Percentiles rank a stretch among this genome's conserved stretches.
phyloP scores from a whole-genome alignment of 2,329 filamentous ascomycete species.

The Chaetomium sp. region DNA sequence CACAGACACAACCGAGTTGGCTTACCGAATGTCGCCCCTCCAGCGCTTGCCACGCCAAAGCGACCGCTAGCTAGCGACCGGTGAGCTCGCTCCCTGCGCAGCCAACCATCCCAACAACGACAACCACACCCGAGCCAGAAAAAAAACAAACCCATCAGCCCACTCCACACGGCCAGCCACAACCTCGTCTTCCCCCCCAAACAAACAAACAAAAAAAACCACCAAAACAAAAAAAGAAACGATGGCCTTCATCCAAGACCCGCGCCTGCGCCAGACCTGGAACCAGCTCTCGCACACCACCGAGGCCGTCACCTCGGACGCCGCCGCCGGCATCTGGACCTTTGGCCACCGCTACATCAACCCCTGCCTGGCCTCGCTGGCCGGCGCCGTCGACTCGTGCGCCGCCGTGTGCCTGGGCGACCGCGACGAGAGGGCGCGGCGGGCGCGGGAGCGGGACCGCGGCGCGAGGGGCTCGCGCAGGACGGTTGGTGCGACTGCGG shows the following conservation, averaged over 20 bases:
- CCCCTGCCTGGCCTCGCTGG: slow-evolving; percentile 74
- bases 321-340: slow-evolving; percentile 87
- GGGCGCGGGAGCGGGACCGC: slow-evolving; percentile 64
- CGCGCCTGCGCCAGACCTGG: slow-evolving; percentile 88
- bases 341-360: slow-evolving; percentile 84
- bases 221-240: neutral
- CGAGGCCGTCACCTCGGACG: slow-evolving; percentile 85
- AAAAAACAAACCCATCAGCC: neutral
- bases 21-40: neutral
- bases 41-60: neutral
- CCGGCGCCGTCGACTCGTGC: slow-evolving; percentile 70
- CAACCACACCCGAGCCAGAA: neutral
- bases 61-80: neutral
- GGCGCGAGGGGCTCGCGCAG: slow-evolving; percentile 56
- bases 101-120: neutral
- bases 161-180: neutral
- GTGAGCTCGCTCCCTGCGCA: no score
- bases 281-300: slow-evolving; percentile 90
- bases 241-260: slow-evolving; percentile 73
- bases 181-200: neutral
- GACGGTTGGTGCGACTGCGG: slow-evolving; percentile 38
- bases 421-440: slow-evolving; percentile 73
- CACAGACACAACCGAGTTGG: neutral
- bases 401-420: slow-evolving; percentile 67
- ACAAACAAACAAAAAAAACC: neutral